phyloP scores from a whole-genome alignment of 176 grass and related monocot genomes.

The Aegilops tauschii region DNA sequence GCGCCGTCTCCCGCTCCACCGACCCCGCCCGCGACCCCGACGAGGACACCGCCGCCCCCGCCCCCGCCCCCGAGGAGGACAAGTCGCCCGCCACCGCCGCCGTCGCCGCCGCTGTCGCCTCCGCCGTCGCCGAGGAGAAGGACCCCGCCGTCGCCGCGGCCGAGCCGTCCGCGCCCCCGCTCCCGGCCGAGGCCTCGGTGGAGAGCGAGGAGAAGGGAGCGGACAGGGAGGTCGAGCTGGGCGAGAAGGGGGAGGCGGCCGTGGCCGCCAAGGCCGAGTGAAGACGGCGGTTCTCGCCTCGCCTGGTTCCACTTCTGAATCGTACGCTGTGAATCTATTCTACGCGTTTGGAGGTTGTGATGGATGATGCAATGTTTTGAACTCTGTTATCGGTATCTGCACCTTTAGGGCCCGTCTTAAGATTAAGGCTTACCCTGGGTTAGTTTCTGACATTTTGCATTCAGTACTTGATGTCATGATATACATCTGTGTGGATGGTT shows the following conservation, averaged over 20 bases:
- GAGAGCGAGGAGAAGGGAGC: slow-evolving; percentile 21
- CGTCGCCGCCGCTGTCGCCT: neutral
- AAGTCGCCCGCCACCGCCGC: neutral
- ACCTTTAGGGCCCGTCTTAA: neutral
- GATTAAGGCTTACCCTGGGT: neutral
- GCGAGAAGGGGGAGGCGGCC: slow-evolving; percentile 27
- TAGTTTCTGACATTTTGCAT: slow-evolving; percentile 8
- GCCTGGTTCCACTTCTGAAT: slow-evolving; percentile 7
- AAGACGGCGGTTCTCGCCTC: neutral
- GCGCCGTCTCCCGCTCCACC: slow-evolving; percentile 44
- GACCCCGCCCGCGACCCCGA: slow-evolving; percentile 62
- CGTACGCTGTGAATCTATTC: slow-evolving; percentile 36
- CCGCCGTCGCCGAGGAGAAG: neutral
- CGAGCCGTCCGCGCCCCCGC: slow-evolving; percentile 39
- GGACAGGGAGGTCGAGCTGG: neutral
- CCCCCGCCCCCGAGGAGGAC: neutral
- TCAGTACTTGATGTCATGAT: slow-evolving; percentile 9
- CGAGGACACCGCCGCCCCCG: slow-evolving; percentile 18
- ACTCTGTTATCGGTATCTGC: slow-evolving; percentile 10
- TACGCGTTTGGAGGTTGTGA: slow-evolving; percentile 14
- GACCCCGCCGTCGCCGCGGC: neutral
- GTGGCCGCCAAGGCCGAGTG: slow-evolving; percentile 35
- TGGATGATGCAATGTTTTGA: slow-evolving; percentile 40
- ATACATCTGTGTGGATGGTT: neutral
- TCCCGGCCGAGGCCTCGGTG: neutral